Conservation (phyloP, 2,329 filamentous ascomycete species). For the Fusarium irregulare region DNA sequence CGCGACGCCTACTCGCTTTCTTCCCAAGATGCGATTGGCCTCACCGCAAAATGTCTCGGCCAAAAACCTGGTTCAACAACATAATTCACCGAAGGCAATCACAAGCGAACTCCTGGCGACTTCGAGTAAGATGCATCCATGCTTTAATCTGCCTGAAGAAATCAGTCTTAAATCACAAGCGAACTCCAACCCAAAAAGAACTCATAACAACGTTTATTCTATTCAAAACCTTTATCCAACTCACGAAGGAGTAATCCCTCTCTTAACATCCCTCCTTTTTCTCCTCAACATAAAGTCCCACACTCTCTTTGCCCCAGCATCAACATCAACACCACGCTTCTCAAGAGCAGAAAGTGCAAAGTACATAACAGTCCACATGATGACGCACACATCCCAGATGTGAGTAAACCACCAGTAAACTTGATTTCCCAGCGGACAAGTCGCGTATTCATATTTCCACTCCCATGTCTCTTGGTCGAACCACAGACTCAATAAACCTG, state of each 20-base stretch:
- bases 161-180: conserved; percentile 2
- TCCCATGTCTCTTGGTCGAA: conserved; percentile 78
- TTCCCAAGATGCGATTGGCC: conserved; percentile 23
- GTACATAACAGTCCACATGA: conserved; percentile 49
- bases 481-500: conserved; percentile 88
- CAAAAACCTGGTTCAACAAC: neutral
- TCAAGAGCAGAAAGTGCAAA: conserved; percentile 43
- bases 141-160: no score
- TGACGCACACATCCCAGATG: conserved; percentile 70
- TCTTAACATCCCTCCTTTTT: conserved; percentile 21
- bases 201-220: conserved; percentile 28
- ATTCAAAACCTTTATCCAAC: conserved; percentile 26
- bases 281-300: conserved; percentile 21
- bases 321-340: conserved; percentile 51
- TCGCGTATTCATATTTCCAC: conserved; percentile 85
- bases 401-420: conserved; percentile 96
- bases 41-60: conserved; percentile 23
- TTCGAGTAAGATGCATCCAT: no score
- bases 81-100: conserved; percentile 17
- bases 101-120: conserved; percentile 2
- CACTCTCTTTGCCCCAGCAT: conserved; percentile 35
- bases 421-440: conserved; percentile 84
- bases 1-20: conserved; percentile 2
- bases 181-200: neutral
- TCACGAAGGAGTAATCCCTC: neutral